Conservation (phyloP, 116 monocot genomes). For the Iris pallida region DNA sequence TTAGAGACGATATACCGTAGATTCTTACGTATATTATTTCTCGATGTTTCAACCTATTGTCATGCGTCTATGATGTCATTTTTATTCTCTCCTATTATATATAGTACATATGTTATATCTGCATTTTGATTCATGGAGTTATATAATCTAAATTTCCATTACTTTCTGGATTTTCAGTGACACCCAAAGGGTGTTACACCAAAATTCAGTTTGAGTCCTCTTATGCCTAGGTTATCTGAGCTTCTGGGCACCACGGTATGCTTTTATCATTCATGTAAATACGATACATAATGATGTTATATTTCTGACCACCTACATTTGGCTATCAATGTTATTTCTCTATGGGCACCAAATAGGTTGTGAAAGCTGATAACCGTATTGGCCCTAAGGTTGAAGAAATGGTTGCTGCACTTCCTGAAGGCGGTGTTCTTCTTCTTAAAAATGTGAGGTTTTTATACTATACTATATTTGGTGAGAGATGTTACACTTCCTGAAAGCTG, state of each 20-base stretch:
- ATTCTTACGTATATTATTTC: no score
- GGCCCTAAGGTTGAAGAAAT: slow-evolving; percentile 35
- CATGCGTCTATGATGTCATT: no score
- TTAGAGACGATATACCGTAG: no score
- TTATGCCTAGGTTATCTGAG: slow-evolving; percentile 51
- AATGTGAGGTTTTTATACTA: slow-evolving; percentile 46
- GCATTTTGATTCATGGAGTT: background rate
- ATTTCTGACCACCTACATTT: background rate
- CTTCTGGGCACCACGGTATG: slow-evolving; percentile 44
- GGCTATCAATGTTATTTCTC: background rate
- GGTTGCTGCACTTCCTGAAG: slow-evolving; percentile 37
- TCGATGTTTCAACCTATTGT: no score
- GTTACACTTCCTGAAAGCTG: no score
- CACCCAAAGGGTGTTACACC: slow-evolving; percentile 53
- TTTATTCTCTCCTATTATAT: no score
- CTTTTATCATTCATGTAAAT: background rate
- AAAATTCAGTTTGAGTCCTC: slow-evolving; percentile 48
- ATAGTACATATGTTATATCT: no score
- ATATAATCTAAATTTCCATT: background rate
- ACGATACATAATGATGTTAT: background rate
- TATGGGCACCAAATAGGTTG: slow-evolving; percentile 17
- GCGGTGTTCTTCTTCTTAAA: slow-evolving; percentile 41
- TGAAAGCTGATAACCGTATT: slow-evolving; percentile 35
- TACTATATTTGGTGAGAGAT: no score
- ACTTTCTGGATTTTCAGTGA: slow-evolving; percentile 18